Evolutionary conservation across 371 early-diverging fungal genomes (phyloP).

Genomic region (Scutellospora calospora): DNA sequence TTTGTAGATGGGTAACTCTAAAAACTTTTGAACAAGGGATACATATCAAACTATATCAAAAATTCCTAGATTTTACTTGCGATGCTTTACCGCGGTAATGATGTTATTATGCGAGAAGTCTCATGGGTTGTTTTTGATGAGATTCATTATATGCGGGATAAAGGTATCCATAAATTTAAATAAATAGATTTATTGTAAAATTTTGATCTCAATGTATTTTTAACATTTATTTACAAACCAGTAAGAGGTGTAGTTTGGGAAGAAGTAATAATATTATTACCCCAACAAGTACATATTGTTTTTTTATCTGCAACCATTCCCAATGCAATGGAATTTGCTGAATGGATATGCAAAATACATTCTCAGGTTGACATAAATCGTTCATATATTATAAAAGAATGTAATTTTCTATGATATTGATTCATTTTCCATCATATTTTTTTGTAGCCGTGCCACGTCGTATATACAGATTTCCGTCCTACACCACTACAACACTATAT

Average conservation of each 20-base stretch:
- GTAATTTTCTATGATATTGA: neutral
- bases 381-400: neutral
- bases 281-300: conserved; percentile 93
- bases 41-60: neutral
- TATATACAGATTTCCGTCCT: conserved; percentile 99
- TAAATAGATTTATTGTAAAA: neutral
- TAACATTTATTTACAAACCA: conserved; percentile 34
- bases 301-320: conserved; percentile 99
- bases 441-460: conserved; percentile 92
- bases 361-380: conserved; percentile 64
- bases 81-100: conserved; percentile 99
- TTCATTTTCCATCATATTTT: neutral
- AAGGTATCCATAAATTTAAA: conserved; percentile 50
- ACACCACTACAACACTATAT: conserved; percentile 98
- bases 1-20: neutral
- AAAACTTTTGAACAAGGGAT: neutral
- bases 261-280: conserved; percentile 98
- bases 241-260: conserved; percentile 99
- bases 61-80: conserved; percentile 88
- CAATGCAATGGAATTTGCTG: conserved; percentile 99
- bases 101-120: conserved; percentile 98
- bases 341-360: conserved; percentile 98
- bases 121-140: conserved; percentile 99
- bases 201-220: neutral
- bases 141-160: conserved; percentile 99